These are phyloP conservation scores for Scedosporium aurantiacum DNA, from an alignment of 2,329 filamentous ascomycete species.

Conservation along the genomic window DNA sequence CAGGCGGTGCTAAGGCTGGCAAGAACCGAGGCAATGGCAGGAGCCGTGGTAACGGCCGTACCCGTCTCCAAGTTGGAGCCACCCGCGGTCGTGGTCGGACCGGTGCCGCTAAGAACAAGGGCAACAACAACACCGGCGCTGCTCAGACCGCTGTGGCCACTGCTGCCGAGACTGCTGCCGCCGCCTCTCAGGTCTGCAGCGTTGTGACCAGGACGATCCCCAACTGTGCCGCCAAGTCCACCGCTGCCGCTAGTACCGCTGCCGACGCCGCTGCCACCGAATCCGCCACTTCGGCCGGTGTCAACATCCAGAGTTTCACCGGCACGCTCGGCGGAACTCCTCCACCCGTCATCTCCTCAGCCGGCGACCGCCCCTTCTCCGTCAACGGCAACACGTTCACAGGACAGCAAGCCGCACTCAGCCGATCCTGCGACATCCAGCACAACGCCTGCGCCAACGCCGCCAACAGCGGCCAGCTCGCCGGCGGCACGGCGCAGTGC, in stretches of 20 bases:
- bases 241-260: neutral
- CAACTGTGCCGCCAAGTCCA: conserved; percentile 2
- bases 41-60: neutral
- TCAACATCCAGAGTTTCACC: conserved; percentile 34
- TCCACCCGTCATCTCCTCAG: conserved; percentile 27
- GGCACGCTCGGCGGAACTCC: conserved; percentile 29
- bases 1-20: conserved; percentile 4
- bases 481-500: conserved; percentile 22
- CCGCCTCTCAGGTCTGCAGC: conserved; percentile 3
- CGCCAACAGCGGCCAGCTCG: conserved; percentile 31
- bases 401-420: conserved; percentile 30
- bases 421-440: conserved; percentile 38
- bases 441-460: conserved; percentile 38
- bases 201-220: conserved; percentile 8
- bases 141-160: neutral
- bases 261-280: conserved; percentile 3
- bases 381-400: conserved; percentile 47
- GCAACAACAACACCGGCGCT: neutral
- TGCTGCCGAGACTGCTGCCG: neutral
- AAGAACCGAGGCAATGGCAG: neutral
- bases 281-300: conserved; percentile 11
- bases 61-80: neutral
- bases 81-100: neutral
- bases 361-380: conserved; percentile 30
- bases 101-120: neutral